Evolutionary conservation across 108 stramenopile genomes (phyloP), one percentile per base, ranked within the genome.

Genomic region (Nannochloropsis salina): DNA sequence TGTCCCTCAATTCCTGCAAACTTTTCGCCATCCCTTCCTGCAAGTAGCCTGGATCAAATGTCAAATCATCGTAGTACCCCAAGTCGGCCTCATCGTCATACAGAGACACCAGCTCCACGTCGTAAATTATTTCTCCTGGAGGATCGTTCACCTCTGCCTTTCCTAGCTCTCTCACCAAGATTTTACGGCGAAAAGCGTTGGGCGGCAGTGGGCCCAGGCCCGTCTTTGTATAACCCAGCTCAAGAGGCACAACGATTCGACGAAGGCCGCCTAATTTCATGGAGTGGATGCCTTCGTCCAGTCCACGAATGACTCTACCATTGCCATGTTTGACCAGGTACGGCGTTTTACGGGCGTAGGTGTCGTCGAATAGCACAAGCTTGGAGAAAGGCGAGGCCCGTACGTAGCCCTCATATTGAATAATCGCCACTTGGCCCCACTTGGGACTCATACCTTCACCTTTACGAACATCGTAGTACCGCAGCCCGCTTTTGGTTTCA

Each of bases 41-140:
- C 20, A 74, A n/a, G n/a, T 74, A 74, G 15, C n/a, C 20, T n/a
- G 61, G n/a, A n/a, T 74, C 61, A 74, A 74, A 74, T n/a, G 61
- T 74, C 61, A 74, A 74, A n/a, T 74, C 61, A n/a, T 74, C 61
- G n/a, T 74, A 74, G n/a, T 74, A 74, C 61, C 61, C 61, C 61
- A 74, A 74, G n/a, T 74, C 61, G 3, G 61, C 61, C 61, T 74
- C 61, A 74, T 74, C 61, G n/a, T 74, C 61, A 8, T 74, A 74
- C 61, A 74, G n/a, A 4, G 61, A 74, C n/a, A 74, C 61, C 20
- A 74, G 61, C n/a, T 74, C 61, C 61, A 74, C 61, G n/a, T 74
- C 61, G n/a, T 74, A 74, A 4, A 74, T n/a, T 6, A 74, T 74
- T 74, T 74, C 61, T 15, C 61, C 61, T n/a, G n/a, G 15, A 15